Evolutionary conservation across 306 rosid genomes (phyloP), one percentile per base, ranked within the genome.

Genomic region (Cyclanthera cordifolia): DNA sequence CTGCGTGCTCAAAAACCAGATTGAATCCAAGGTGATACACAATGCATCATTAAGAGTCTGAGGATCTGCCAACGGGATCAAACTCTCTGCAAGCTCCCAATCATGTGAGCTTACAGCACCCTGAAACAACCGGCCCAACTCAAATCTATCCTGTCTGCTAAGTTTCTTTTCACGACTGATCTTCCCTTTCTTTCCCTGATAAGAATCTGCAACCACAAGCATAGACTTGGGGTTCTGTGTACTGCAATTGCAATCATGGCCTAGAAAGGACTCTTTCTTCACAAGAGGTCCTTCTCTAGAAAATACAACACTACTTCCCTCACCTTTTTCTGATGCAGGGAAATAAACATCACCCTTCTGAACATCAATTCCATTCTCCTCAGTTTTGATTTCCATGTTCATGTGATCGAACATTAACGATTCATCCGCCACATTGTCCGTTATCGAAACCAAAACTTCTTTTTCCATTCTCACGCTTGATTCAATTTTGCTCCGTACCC

Each of bases 21-120:
- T 80, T 46, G 96, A 90, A 77, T 90, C 96, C 76, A 90, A 74
- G 16, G 96, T 74, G 28, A 85, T 83, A 64, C 96, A 90, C 82
- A 90, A 73, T 43, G 89, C 96, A 79, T 90, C 96, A 70, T 90
- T 90, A 59, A 90, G 88, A 6, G 89, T 81, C 59, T 83, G 95
- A 10, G 86, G 87, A 90, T 90, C 95, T 20, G 91, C 89, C 71
- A 82, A 69, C 50, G 73, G 41, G 34, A 87, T 85, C 86, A 90
- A 87, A 78, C 78, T 90, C 72, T 90, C 89, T 0, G 96, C 96
- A 78, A 77, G 84, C 21, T 80, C 86, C 96, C 95, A 90, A 71
- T 90, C 90, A 76, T 83, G 86, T 68, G 89, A 82, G 81, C 95
- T 85, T 43, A 83, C 85, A 0, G 91, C 96, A 70, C 79, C 82